phyloP scores from a whole-genome alignment of 1,139 yeast species.

The Candida buenavistaensis region DNA sequence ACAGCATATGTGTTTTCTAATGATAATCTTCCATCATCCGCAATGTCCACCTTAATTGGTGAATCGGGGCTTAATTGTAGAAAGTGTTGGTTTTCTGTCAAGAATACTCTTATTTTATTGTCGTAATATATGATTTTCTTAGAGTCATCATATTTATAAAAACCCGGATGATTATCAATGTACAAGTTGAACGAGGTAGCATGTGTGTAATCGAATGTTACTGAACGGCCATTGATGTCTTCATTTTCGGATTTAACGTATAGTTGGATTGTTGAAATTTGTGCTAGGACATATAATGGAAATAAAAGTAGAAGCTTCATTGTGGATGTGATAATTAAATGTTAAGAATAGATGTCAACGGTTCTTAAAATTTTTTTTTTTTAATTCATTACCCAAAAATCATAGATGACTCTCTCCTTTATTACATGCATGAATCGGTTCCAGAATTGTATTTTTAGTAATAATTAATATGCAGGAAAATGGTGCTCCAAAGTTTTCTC shows the following conservation, averaged over 20 bases:
- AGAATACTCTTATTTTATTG: conserved; percentile 4
- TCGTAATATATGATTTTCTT: conserved; percentile 5
- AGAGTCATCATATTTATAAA: conserved; percentile 1
- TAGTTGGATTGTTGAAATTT: conserved; percentile 1
- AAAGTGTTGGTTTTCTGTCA: conserved; percentile 4
- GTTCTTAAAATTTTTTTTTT: too few species aligned
- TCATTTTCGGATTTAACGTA: not conserved
- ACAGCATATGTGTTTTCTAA: conserved; percentile 1
- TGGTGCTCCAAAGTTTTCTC: too few species aligned
- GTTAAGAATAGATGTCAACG: not conserved
- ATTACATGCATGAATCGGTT: too few species aligned
- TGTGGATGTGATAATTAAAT: not conserved
- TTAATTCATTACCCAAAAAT: too few species aligned
- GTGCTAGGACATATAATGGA: conserved; percentile 4
- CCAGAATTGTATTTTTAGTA: too few species aligned
- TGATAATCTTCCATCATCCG: conserved; percentile 3
- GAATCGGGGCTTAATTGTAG: conserved; percentile 6
- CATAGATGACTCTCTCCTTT: too few species aligned
- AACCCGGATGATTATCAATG: conserved; percentile 1
- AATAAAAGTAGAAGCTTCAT: conserved; percentile 5
- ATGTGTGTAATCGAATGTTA: not conserved
- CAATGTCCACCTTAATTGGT: conserved; percentile 1
- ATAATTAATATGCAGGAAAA: too few species aligned
- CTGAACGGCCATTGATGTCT: conserved; percentile 3
- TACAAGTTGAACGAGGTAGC: not conserved